Base-by-base conservation (phyloP, 2,329 filamentous ascomycete genomes). In the Fusarium aywerte region DNA sequence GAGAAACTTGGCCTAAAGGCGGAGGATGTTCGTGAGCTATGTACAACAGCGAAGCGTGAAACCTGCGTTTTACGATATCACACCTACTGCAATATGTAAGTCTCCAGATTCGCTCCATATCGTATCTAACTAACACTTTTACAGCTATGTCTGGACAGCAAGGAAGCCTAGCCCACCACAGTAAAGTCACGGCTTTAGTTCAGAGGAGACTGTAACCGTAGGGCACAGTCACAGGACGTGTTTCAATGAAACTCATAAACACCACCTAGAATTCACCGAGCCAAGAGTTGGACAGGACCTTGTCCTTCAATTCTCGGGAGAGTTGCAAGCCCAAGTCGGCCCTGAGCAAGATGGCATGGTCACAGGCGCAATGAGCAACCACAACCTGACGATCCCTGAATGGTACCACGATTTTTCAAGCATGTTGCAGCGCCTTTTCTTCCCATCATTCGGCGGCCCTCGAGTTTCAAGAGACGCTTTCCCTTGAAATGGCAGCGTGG, bases 31-130 rank as follows among this genome's bases (percentile, higher is more conserved):
- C 80, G 83, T 56, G 82, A 83, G 16, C 81, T 96, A 33, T 82
- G 89, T 43, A 79, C 83, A 5, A 83, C 85, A 23, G 91, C 91
- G 25, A 88, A 88, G 73, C 81, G 81, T 40, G 90, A 96, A 73
- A 87, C 93, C 16, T 89, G 88, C 75, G 87, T 87, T 72, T 87
- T 89, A 71, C 86, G 85, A 51, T 85, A 89, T 69, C 89, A 89
- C 77, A 87, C 86, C 39, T 96, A 92, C 79, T 92, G 92, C 77
- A 89, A 87, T 67, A 82, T 94, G 92, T 94, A 82, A 86, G 91
- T 87, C 25, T 36, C 21, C 50, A 25, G 27, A n/a, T 31, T 21
- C 44, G 31, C 25, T 33, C 23, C 11, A 16, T 15, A 39, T 25
- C 27, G 31, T 13, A 47, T 20, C 31, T 36, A 33, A 21, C 36